Conservation (phyloP, 805 yeast species). For the Hanseniaspora valbyensis region DNA sequence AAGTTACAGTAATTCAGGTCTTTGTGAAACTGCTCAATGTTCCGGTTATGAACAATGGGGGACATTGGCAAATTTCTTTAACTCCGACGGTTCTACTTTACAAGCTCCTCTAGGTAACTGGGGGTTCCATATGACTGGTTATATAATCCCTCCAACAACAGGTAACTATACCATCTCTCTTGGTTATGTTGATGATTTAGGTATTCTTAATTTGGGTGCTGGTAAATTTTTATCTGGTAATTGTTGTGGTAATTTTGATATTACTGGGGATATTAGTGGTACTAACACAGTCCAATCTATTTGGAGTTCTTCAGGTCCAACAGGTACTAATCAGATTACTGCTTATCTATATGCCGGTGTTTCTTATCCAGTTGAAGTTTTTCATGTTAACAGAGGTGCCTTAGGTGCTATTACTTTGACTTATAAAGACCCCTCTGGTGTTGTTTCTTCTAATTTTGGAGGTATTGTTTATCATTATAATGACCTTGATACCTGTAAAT, state of each 20-base stretch:
- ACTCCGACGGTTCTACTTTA: background rate
- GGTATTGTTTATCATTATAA: background rate
- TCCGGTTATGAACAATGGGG: slow-evolving; percentile 1
- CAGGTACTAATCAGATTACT: background rate
- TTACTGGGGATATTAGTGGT: background rate
- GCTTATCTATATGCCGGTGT: background rate
- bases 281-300: background rate
- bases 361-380: background rate
- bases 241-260: background rate
- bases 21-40: too few relatives aligned
- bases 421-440: background rate
- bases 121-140: background rate
- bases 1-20: too few relatives aligned
- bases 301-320: background rate
- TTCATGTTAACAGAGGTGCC: background rate
- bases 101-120: background rate
- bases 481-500: slow-evolving; percentile 1
- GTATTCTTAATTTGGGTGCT: background rate
- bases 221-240: background rate
- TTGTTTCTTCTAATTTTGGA: background rate
- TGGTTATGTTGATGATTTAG: background rate
- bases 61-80: background rate
- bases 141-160: background rate
- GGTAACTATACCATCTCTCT: background rate
- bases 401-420: background rate